Evolutionary conservation across 306 rosid genomes (phyloP), one percentile per base, ranked within the genome.

Genomic region (Elaeagnus macrophylla): DNA sequence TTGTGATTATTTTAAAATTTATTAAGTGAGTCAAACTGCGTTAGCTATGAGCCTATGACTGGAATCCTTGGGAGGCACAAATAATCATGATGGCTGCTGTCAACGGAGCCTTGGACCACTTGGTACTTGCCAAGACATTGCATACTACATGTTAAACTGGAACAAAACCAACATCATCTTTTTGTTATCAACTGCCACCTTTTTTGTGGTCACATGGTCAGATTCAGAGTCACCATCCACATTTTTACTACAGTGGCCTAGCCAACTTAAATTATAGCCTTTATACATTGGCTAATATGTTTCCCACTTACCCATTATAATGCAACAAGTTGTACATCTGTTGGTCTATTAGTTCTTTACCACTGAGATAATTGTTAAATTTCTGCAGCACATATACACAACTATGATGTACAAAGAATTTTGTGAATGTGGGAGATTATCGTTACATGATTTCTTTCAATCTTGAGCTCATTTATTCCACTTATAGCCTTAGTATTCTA

Each of bases 21-120:
- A n/a, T n/a, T 38, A 56, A 25, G 44, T 45, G 16, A 39, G 50
- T 51, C 59, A 36, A 51, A 45, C 16, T 40, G 51, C 16, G 47
- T 45, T 25, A 53, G 46, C 54, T 66, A 62, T 54, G 63, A 37
- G 49, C 41, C 54, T 66, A 62, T 54, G 63, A 37, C 49, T 40
- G 60, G 64, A 70, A 64, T 66, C 67, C 67, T 79, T 51, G 42
- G 46, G 75, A 49, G 37, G 50, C 55, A 53, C 67, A 47, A 54
- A 72, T 65, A 67, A 70, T 61, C 48, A 61, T 61, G 64, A 54
- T 64, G 32, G 54, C 37, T 66, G 74, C 67, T 68, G 60, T 51
- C 61, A 51, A 20, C 46, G 57, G 47, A 76, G 70, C 77, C 76
- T 64, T 67, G 72, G 67, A 60, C 75, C 57, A 59, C 64, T 65